A percentile compares a stretch with the other conserved stretches of the same genome.
phyloP scores from a whole-genome alignment of 2,329 filamentous ascomycete genomes.

The Aureobasidium sp. region DNA sequence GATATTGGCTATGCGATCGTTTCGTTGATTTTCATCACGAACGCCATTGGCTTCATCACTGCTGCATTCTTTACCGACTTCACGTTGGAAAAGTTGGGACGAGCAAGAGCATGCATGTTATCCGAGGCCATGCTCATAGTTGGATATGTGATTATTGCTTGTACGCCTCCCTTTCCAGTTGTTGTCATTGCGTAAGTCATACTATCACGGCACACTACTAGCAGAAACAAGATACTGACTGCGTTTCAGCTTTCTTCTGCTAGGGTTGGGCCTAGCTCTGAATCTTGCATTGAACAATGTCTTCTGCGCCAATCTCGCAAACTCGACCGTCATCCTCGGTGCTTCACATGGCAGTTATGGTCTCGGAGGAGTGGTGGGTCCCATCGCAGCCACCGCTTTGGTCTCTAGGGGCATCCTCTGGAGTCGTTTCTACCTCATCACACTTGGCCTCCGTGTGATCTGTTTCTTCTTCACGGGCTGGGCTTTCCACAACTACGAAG shows the following conservation, averaged over 20 bases:
- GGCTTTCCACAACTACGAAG: constrained; percentile 64
- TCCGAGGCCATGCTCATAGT: constrained; percentile 50
- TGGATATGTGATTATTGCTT: constrained; percentile 60
- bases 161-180: constrained; percentile 61
- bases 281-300: constrained; percentile 51
- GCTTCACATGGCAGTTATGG: constrained; percentile 58
- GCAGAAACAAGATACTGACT: background rate
- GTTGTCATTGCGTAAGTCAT: constrained; percentile 46
- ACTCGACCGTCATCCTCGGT: constrained; percentile 50
- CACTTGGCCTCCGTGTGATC: constrained; percentile 50
- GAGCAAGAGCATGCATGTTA: constrained; percentile 56
- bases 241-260: constrained; percentile 54
- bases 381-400: constrained; percentile 68
- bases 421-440: constrained; percentile 67
- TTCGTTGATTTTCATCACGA: constrained; percentile 74
- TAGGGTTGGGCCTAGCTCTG: constrained; percentile 49
- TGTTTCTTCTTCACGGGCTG: constrained; percentile 56
- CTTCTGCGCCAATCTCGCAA: constrained; percentile 48
- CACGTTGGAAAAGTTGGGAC: constrained; percentile 56
- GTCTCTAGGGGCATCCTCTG: constrained; percentile 56
- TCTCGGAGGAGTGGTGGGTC: constrained; percentile 50
- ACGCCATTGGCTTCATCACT: constrained; percentile 67
- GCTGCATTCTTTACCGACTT: constrained; percentile 64
- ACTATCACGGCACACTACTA: background rate
- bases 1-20: constrained; percentile 69